Base-by-base conservation (phyloP, 202 grass and related monocot genomes). In the Zizania palustris region DNA sequence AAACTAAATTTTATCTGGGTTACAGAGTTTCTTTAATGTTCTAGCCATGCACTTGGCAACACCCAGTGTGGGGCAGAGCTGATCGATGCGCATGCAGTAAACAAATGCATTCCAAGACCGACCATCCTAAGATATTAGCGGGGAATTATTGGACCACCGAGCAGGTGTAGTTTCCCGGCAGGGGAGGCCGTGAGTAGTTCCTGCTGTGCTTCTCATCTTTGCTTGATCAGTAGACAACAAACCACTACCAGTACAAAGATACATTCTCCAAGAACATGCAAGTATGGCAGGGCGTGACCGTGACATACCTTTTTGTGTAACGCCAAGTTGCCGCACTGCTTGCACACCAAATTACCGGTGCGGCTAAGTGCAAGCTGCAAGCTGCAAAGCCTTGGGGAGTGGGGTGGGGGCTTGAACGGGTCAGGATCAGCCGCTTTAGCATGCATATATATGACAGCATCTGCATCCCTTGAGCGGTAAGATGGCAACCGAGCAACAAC, bases 121-220 rank as follows among this genome's bases (percentile, higher is more conserved):
- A 83, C 85, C 73, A 77, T 21, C 8, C 4, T 79, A 78, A 22
- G 28, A 5, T 71, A 66, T 54, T 65, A 58, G 28, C 40, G 4
- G 33, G 7, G 42, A 18, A 71, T 80, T 66, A 80, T 64, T 71
- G 48, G 34, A 14, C 55, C 36, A 62, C 55, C 3, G 46, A 55
- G 63, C 64, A 84, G 70, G 60, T 72, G 82, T 56, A 88, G 81
- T 88, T 85, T 81, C 82, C 72, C 60, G 37, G 82, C 72, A 85
- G 81, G 77, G 86, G 77, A 66, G 72, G 76, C 82, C 86, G 28
- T 0, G 41, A 74, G 20, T 84, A 84, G 63, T 80, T 75, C 85
- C 60, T 39, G 40, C 74, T n/a, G 45, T 11, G 53, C 73, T 46
- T 55, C 43, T 38, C 16, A 78, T 5, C n/a, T 7, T 63, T 70